A percentile compares a stretch with the other conserved stretches of the same genome.
These are phyloP conservation scores for Magnusiomyces starmeri DNA, from an alignment of 1,139 yeast species.

Conservation along the genomic window DNA sequence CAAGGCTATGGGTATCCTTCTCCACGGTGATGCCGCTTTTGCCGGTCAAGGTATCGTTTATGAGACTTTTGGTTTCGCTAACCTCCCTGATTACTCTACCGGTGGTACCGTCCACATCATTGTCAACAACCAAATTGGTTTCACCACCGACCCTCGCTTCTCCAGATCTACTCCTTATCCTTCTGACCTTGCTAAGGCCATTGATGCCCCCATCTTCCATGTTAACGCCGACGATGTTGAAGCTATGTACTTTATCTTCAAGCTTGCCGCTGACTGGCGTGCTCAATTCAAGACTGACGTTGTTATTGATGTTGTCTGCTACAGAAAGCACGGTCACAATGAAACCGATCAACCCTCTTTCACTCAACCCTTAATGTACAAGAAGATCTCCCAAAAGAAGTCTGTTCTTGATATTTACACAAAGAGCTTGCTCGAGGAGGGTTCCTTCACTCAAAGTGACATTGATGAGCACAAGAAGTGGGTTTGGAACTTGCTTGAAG, in stretches of 20 bases:
- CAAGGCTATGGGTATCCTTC: conserved; percentile 84
- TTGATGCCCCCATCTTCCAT: conserved; percentile 98
- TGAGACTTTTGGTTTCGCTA: conserved; percentile 93
- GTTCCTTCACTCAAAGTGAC: conserved; percentile 81
- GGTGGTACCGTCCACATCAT: conserved; percentile 98
- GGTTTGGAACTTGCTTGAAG: conserved; percentile 95
- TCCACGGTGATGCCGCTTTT: conserved; percentile 99
- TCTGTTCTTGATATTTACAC: conserved; percentile 83
- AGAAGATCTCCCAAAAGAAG: conserved; percentile 80
- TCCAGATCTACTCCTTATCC: conserved; percentile 98
- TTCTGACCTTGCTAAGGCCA: conserved; percentile 92
- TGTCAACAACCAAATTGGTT: conserved; percentile 97
- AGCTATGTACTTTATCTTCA: conserved; percentile 83
- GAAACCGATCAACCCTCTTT: conserved; percentile 99
- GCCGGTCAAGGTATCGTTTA: conserved; percentile 99
- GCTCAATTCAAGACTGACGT: conserved; percentile 94
- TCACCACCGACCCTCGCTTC: conserved; percentile 96
- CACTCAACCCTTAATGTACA: conserved; percentile 97
- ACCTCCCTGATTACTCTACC: conserved; percentile 89
- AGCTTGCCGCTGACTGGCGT: conserved; percentile 98
- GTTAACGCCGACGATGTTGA: conserved; percentile 98
- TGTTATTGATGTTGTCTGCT: conserved; percentile 93
- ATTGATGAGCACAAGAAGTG: conserved; percentile 94
- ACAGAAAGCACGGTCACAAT: conserved; percentile 98
- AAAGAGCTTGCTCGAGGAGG: conserved; percentile 72